Base-by-base conservation (phyloP, 768 basidiomycete species). In the Xerocomellus dryophilus region DNA sequence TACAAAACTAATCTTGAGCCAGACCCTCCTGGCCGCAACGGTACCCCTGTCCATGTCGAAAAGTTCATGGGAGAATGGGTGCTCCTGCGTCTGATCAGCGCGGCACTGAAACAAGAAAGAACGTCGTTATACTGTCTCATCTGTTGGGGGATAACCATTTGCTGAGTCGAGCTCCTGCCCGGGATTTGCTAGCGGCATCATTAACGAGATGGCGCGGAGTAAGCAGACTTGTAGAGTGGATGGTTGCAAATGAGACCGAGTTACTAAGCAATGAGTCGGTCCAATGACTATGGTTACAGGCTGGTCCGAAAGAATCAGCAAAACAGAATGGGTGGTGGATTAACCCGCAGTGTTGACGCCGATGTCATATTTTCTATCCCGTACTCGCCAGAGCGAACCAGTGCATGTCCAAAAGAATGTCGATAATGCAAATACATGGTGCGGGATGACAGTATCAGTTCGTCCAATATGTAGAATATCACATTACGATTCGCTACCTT, bases 1-100 rank as follows among this genome's bases (percentile, higher is more conserved):
- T 10, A 62, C 53, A 7, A 76, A 6, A 43, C 81, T 68, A 3
- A 73, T 71, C 58, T 67, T 76, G 45, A 79, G 51, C 69, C 81
- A 83, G 10, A 63, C 51, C 25, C 48, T 61, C 18, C 82, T 73
- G 17, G 72, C 68, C 2, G 46, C 41, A 29, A 62, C 17, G n/a
- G 66, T 72, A 12, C 52, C 68, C 41, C 17, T 57, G 56, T 70
- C 69, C 23, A 21, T 60, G 46, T 73, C 70, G 31, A 62, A 65
- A 29, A 68, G 27, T n/a, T 35, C 54, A 57, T 73, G 70, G 9
- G 66, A 59, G 47, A 69, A 73, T 5, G 66, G 70, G 20, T 18
- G 54, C 21, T 70, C 63, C 60, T 68, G 25, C 6, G 18, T 10
- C 27, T 17, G 40, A 41, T 60, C 35, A 68, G 58, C 23, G 23